Evolutionary conservation across 2,329 filamentous ascomycete genomes (phyloP), one percentile per base, ranked within the genome.

Genomic region (Cordyceps cateniannulata): DNA sequence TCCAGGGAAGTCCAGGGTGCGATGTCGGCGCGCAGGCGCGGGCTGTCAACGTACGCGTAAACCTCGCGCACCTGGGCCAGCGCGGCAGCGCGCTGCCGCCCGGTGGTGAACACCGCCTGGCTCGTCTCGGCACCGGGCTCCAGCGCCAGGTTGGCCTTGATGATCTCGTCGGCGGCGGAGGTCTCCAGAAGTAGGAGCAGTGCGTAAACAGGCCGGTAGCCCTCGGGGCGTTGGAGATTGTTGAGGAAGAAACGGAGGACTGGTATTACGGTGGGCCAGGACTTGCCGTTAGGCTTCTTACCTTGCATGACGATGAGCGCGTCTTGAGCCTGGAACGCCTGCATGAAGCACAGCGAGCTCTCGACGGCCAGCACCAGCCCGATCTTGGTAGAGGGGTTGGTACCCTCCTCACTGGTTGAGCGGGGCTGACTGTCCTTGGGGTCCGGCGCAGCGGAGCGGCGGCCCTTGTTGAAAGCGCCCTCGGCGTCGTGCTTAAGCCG

Each of bases 401-500:
- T 59, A n/a, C 72, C 40, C 69, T 66, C 7, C 66, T 62, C 20
- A 67, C 68, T 6, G 65, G 32, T 14, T 20, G 38, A 44, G n/a
- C 52, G 52, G n/a, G 52, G 53, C 10, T 29, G 48, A 25, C 29
- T 59, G n/a, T 69, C 68, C 10, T 66, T 66, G 48, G 63, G 62
- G 48, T 62, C 66, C 6, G 64, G 54, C 8, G 61, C 60, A 3
- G 62, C 69, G 6, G 71, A 65, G 40, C 61, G 65, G 40, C 63
- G 65, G 0, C 58, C 64, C 18, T 44, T 44, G 48, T 69, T 66
- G 62, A 82, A 75, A 18, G 71, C 76, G 3, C 67, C 54, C 63
- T 85, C 83, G 27, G 81, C 79, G 14, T 77, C 73, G 63, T 84
- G 82, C 72, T 85, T 85, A 20, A 85, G 72, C 58, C 75, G 78